Percentiles rank a stretch among this genome's conserved stretches.
Conservation (phyloP, 176 grass and related monocot species). For the Carex myosuroides region DNA sequence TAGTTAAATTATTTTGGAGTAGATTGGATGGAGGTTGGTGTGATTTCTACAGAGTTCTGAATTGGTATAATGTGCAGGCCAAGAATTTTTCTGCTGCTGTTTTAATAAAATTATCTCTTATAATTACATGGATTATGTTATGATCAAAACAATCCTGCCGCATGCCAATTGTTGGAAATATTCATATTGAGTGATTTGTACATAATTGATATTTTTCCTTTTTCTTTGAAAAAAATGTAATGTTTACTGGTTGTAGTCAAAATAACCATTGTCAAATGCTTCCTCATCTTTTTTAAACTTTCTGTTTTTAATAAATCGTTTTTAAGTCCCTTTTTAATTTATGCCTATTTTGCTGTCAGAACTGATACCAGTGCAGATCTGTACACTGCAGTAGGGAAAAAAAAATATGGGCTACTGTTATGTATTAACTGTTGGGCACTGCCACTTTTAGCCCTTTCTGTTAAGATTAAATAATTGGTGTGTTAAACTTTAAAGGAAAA, state of each 20-base stretch:
- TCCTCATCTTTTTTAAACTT: no score
- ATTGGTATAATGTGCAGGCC: constrained; percentile 8
- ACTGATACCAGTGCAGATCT: background rate
- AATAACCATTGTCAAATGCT: background rate
- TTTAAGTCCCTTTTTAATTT: background rate
- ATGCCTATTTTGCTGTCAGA: background rate
- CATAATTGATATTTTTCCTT: background rate
- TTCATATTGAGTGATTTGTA: background rate
- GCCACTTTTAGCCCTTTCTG: background rate
- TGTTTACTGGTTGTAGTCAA: background rate
- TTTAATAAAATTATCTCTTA: background rate
- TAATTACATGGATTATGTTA: background rate
- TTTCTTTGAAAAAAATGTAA: background rate
- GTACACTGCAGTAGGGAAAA: background rate
- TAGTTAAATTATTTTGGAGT: background rate
- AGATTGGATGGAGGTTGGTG: constrained; percentile 9
- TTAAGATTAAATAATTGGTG: background rate
- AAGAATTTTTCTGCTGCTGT: background rate
- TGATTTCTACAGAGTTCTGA: background rate
- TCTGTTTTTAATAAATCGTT: background rate
- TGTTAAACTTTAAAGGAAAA: background rate
- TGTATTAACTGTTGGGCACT: background rate
- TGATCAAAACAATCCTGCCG: background rate
- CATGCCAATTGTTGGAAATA: background rate
- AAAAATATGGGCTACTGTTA: background rate